phyloP scores from a whole-genome alignment of 148 eudicot species.

The Rhododendron ovatum region DNA sequence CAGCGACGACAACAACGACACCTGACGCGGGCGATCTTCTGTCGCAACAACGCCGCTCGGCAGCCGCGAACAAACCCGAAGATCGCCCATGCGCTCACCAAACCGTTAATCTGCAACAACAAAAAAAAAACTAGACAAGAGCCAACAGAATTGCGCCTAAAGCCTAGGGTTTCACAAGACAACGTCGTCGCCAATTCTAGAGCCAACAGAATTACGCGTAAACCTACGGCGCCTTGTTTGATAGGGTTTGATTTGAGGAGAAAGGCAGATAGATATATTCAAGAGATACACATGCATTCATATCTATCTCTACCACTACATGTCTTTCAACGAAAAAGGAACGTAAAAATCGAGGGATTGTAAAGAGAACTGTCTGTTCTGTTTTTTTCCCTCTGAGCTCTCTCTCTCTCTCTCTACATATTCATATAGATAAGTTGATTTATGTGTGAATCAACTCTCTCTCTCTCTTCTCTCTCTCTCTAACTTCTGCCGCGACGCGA shows the following conservation, averaged over 20 bases:
- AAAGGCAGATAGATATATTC: too few relatives aligned
- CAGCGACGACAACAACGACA: neutral
- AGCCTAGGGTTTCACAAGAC: neutral
- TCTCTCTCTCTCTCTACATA: neutral
- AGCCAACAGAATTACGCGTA: neutral
- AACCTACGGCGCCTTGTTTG: neutral
- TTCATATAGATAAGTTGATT: neutral
- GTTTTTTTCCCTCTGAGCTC: neutral
- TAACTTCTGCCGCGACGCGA: constrained; percentile 1
- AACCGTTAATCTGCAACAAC: neutral
- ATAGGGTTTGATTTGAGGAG: neutral
- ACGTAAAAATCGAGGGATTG: constrained; percentile 5
- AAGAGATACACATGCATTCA: neutral
- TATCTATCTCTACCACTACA: neutral
- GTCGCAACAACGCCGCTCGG: neutral
- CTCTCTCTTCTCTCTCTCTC: neutral
- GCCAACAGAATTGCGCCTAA: neutral
- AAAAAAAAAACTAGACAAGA: neutral
- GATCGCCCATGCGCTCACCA: constrained; percentile 13
- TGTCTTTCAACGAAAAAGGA: neutral
- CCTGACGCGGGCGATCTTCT: constrained; percentile 6
- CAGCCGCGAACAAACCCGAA: neutral
- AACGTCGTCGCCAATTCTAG: neutral
- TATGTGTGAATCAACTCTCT: neutral
- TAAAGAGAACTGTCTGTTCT: neutral